Conservation (phyloP, 1,284 basidiomycete species). For the Cryptococcus deneoformans region DNA sequence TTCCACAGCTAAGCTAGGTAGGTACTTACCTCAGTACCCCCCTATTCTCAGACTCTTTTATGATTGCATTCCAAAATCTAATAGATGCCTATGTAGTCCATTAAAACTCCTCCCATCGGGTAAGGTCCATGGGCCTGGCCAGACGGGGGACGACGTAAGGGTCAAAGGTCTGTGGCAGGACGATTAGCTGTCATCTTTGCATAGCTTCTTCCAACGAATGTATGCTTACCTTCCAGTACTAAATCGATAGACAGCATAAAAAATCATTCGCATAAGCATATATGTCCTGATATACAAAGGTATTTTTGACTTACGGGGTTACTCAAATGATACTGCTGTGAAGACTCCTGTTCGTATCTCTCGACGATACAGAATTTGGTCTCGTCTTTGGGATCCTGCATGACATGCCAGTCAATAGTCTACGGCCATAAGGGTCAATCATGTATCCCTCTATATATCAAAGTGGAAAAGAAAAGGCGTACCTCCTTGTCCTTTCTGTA, state of each 20-base stretch:
- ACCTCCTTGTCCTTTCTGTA: slow-evolving; percentile 48
- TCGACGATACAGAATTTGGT: slow-evolving; percentile 50
- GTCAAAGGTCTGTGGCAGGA: slow-evolving; percentile 37
- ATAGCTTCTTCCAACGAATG: background rate
- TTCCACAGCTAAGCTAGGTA: no score
- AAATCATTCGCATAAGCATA: background rate
- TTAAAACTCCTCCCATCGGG: slow-evolving; percentile 49
- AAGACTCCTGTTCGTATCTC: slow-evolving; percentile 47
- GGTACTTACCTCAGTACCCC: no score
- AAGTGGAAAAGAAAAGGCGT: background rate
- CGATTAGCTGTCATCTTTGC: background rate
- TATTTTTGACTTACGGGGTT: slow-evolving; percentile 34
- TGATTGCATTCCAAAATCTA: no score
- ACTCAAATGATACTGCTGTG: slow-evolving; percentile 44
- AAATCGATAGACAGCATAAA: background rate
- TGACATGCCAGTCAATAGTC: slow-evolving; percentile 46
- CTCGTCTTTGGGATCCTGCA: slow-evolving; percentile 48
- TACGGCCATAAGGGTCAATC: slow-evolving; percentile 2
- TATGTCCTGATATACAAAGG: background rate
- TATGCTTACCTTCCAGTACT: slow-evolving; percentile 44
- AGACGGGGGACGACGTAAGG: slow-evolving; percentile 47
- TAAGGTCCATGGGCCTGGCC: slow-evolving; percentile 46
- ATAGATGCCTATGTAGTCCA: background rate
- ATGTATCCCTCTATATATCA: background rate
- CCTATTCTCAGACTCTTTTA: no score